Percentiles rank a stretch among this genome's conserved stretches.
Evolutionary conservation across 2,329 filamentous ascomycete genomes (phyloP).

Genomic region (Botrytis fragariae): DNA sequence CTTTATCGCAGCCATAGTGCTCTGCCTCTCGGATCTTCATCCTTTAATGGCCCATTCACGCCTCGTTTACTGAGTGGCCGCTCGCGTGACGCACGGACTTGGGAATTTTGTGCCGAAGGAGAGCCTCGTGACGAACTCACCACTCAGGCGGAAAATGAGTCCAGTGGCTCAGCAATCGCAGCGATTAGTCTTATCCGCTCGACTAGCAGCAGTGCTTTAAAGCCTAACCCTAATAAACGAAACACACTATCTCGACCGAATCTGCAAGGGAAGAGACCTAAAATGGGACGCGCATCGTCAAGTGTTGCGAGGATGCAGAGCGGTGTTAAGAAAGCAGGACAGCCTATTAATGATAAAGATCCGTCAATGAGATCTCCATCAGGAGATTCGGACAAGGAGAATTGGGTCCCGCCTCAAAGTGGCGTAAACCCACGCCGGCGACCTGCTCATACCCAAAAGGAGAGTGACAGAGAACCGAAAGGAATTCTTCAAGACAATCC

Average conservation of each 20-base stretch:
- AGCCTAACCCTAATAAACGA: conserved; percentile 61
- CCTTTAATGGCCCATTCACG: conserved; percentile 37
- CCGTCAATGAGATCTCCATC: conserved; percentile 48
- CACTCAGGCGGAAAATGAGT: conserved; percentile 76
- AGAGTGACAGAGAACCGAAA: conserved; percentile 26
- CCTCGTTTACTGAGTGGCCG: conserved; percentile 64
- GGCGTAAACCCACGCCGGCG: conserved; percentile 42
- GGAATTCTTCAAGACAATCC: conserved; percentile 34
- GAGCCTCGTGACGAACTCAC: conserved; percentile 76
- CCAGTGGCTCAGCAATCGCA: conserved; percentile 73
- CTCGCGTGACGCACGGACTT: conserved; percentile 82
- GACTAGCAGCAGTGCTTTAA: conserved; percentile 54
- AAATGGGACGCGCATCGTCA: conserved; percentile 58
- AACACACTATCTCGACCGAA: conserved; percentile 49
- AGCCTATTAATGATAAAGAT: conserved; percentile 37
- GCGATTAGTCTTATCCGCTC: conserved; percentile 80
- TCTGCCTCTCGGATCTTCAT: conserved; percentile 53
- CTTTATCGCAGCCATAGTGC: conserved; percentile 72
- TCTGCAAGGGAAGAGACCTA: conserved; percentile 56
- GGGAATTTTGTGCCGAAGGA: conserved; percentile 87
- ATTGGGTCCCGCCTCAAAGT: conserved; percentile 65
- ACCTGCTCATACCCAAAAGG: conserved; percentile 34
- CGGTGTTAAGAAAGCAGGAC: conserved; percentile 33
- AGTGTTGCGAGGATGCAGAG: conserved; percentile 62
- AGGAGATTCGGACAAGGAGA: conserved; percentile 92